A percentile compares a stretch with the other conserved stretches of the same genome.
Conservation (phyloP, 352 stramenopile species). For the Pythium dissotocum region DNA sequence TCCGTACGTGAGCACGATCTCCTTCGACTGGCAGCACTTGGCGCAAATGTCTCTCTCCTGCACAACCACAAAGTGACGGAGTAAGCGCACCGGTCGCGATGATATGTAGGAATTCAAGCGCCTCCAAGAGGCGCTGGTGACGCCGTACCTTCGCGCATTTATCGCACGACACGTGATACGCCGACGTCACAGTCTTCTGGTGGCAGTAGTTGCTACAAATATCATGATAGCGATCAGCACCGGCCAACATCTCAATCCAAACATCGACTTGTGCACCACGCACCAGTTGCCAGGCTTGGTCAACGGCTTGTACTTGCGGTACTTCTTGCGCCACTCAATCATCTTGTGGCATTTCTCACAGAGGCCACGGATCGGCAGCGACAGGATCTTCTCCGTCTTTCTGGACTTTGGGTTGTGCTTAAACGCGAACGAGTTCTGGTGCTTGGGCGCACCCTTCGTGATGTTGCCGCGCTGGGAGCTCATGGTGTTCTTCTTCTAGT, state of each 20-base stretch:
- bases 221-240: not conserved
- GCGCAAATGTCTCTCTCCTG: constrained; percentile 84
- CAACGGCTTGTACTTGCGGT: constrained; percentile 98
- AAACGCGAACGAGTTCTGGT: constrained; percentile 99
- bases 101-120: not conserved
- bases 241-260: not conserved
- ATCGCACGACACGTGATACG: constrained; percentile 95
- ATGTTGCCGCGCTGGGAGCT: constrained; percentile 84
- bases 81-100: not conserved
- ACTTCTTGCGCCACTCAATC: constrained; percentile 99
- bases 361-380: constrained; percentile 89
- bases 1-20: constrained; percentile 60
- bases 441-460: constrained; percentile 89
- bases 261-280: constrained; percentile 7
- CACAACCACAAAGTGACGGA: not conserved
- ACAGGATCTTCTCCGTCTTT: constrained; percentile 94
- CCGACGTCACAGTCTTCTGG: constrained; percentile 90
- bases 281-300: constrained; percentile 93
- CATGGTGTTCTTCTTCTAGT: constrained; percentile 40
- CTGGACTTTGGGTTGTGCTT: constrained; percentile 98
- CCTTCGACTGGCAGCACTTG: constrained; percentile 85
- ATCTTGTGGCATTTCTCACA: constrained; percentile 94
- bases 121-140: not conserved
- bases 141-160: constrained; percentile 77
- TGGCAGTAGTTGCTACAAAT: constrained; percentile 88